phyloP scores from a whole-genome alignment of 2,329 filamentous ascomycete species.

The Fusarium piperis region DNA sequence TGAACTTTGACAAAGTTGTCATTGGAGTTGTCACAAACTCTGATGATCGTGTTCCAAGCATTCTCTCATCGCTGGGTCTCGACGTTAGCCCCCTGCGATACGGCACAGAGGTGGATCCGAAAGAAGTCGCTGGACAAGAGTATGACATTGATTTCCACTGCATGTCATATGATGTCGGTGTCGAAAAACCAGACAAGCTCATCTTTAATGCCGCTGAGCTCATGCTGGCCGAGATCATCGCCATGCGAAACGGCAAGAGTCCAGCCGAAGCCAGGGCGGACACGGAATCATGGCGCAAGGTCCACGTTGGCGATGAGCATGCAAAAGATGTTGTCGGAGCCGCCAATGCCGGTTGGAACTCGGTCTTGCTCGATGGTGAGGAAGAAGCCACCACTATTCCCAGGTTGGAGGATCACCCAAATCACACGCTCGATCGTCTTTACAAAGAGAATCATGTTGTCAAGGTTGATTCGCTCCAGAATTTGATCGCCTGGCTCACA shows the following conservation, averaged over 20 bases:
- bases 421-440: background rate
- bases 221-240: conserved; percentile 44
- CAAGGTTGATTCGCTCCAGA: conserved; percentile 17
- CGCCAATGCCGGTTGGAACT: conserved; percentile 20
- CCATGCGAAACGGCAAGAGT: background rate
- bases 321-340: conserved; percentile 31
- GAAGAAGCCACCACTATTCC: conserved; percentile 3
- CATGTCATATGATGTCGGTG: conserved; percentile 71
- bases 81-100: conserved; percentile 27
- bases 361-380: conserved; percentile 21
- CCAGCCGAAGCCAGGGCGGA: background rate
- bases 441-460: background rate
- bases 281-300: conserved; percentile 10
- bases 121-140: fast-evolving
- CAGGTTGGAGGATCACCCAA: conserved; percentile 5
- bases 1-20: conserved; percentile 15
- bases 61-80: conserved; percentile 27
- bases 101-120: background rate
- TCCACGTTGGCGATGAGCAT: conserved; percentile 33
- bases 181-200: conserved; percentile 64
- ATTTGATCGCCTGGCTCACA: conserved; percentile 18
- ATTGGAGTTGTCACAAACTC: conserved; percentile 35
- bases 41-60: conserved; percentile 33
- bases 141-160: conserved; percentile 34
- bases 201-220: conserved; percentile 66